Conservation (phyloP, 2,329 filamentous ascomycete species). For the Fusarium newnesense region DNA sequence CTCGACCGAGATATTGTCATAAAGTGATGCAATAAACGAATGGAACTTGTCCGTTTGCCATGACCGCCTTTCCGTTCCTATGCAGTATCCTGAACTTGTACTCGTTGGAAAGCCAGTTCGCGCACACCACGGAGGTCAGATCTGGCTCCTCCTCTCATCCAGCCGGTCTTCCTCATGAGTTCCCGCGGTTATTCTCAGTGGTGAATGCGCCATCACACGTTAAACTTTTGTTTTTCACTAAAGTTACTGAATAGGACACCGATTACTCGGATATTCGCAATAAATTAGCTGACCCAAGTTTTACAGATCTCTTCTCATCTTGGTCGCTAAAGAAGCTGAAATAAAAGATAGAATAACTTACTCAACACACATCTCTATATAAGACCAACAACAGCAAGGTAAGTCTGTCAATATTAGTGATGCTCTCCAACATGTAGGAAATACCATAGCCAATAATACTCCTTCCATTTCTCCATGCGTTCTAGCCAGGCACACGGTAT, state of each 20-base stretch:
- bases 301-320: not conserved
- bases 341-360: not conserved
- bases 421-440: not conserved
- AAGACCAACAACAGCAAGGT: not conserved
- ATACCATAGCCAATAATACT: not conserved
- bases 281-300: not conserved
- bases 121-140: constrained; percentile 1
- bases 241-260: not conserved
- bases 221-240: not conserved
- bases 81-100: constrained; percentile 3
- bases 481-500: constrained; percentile 17
- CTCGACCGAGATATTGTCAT: constrained; percentile 39
- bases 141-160: constrained; percentile 31
- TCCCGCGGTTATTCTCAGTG: constrained; percentile 39
- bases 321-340: not conserved
- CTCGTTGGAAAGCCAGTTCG: not conserved
- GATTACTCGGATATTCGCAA: not conserved
- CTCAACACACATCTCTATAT: not conserved
- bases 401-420: not conserved
- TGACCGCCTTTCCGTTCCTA: not conserved
- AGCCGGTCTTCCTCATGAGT: constrained; percentile 24
- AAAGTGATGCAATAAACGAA: constrained; percentile 19
- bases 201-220: not conserved
- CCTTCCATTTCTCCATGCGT: constrained; percentile 22
- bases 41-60: constrained; percentile 23